Base-by-base conservation (phyloP, 2,329 filamentous ascomycete genomes). In the Bipolaris sorokiniana region DNA sequence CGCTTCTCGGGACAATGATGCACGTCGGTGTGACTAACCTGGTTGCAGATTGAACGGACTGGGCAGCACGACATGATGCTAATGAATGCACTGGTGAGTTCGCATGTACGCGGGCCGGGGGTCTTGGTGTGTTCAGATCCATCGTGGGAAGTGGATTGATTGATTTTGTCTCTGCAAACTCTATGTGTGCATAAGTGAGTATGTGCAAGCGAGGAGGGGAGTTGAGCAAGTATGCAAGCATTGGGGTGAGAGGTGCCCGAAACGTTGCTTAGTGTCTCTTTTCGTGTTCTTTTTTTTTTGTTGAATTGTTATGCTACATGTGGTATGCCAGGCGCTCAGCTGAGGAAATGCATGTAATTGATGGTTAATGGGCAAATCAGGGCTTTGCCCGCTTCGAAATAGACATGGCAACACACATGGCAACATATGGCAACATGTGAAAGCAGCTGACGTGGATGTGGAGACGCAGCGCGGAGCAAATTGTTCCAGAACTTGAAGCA, bases 1-100 rank as follows among this genome's bases (percentile, higher is more conserved):
- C 64, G 65, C 61, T 64, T 56, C 61, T 55, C 58, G 52, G 67
- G 60, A 62, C 58, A 55, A 52, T 44, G 54, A 63, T 62, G 59
- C 54, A 59, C 40, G 48, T 50, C 51, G 56, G 38, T 50, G 58
- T 67, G 61, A 63, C 64, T 66, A 65, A 62, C 48, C 48, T 64
- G 47, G 52, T n/a, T 54, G 56, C 51, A 57, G 48, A 62, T 62
- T 53, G 31, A 63, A 63, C 65, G 60, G 67, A 69, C 70, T 74
- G 71, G 73, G 72, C 71, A 74, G 72, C 71, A 75, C 65, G 64
- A 67, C 71, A 73, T 74, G 50, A 54, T 54, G 45, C 55, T 50
- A 56, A 34, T 58, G 56, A 37, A 41, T 51, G 50, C 50, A 55
- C 33, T 45, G 54, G 54, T 55, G 33, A 48, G 46, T 48, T 48